These are phyloP conservation scores for Gracilaria domingensis DNA, from an alignment of 23 red algal species.

Conservation along the genomic window DNA sequence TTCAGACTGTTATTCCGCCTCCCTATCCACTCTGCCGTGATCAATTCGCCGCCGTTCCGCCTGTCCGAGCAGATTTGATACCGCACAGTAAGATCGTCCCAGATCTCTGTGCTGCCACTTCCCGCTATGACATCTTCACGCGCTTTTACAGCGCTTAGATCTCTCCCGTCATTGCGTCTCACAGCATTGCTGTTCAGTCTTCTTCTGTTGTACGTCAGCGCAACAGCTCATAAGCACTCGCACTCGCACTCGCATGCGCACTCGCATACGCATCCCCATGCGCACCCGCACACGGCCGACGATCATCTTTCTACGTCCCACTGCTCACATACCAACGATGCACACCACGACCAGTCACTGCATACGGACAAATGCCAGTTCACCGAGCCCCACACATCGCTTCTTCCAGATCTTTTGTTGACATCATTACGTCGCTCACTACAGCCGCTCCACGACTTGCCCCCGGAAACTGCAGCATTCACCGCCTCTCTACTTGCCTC, in stretches of 20 bases:
- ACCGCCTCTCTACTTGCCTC: constrained; percentile 54
- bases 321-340: neutral
- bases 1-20: neutral
- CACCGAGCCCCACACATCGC: neutral
- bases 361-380: neutral
- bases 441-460: constrained; percentile 33
- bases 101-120: neutral
- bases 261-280: constrained; percentile 40
- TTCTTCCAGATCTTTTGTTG: neutral
- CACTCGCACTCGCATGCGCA: constrained; percentile 29
- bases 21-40: no score
- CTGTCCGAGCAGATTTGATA: no score
- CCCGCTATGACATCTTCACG: neutral
- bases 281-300: constrained; percentile 3
- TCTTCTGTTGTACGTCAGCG: neutral
- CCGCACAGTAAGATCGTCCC: neutral
- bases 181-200: neutral
- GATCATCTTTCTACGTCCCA: neutral
- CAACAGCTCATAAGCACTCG: neutral
- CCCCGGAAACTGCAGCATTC: constrained; percentile 45
- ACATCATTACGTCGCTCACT: constrained; percentile 3
- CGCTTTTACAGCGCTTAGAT: neutral
- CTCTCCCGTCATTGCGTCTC: no score
- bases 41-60: neutral
- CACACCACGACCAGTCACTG: neutral